Evolutionary conservation across 2,329 filamentous ascomycete genomes (phyloP), one percentile per base, ranked within the genome.

Genomic region (Cylindrodendrum hubeiense): DNA sequence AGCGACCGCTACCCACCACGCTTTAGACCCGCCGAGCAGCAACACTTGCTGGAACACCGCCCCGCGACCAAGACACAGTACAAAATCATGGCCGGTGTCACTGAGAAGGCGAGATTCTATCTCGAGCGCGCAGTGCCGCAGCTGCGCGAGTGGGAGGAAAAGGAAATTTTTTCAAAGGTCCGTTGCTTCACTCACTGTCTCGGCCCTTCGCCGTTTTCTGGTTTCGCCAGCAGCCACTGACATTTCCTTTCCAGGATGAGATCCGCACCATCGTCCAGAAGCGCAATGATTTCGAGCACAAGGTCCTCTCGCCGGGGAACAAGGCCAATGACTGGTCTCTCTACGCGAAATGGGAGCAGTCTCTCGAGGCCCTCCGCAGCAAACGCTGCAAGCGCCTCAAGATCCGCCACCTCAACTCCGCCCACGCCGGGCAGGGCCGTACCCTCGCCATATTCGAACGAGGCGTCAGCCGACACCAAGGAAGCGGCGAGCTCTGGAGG

Each of bases 101-200:
- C 93, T 68, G 96, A 98, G 77, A 98, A 98, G 82, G 96, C 95
- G 60, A 93, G 95, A 63, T 98, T 95, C 82, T 98, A 93, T 80
- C 88, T 98, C 69, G 96, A 99, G 83, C 92, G 95, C 72, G 92
- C 93, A 2, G 93, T 98, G 46, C 94, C 95, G 17, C 95, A 98
- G 79, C 87, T 99, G 62, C 93, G 94, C 68, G 94, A 97, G 75
- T 97, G 94, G 79, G 93, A 97, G 80, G 89, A 93, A 70, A 98
- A 97, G 80, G 91, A 93, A 74, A 92, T 99, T 72, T 99, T 99
- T 82, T 89, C 87, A 66, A 90, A 91, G 83, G 93, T 93, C 79
- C 34, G 80, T 73, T 22, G n/a, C 39, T 13, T 19, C 15, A 17
- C 34, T 51, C 39, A 19, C 21, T 39, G n/a, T 52, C 21, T 49